Evolutionary conservation across 163 green algal genomes (phyloP).

Genomic region (Chlamydomonas reinhardtii): DNA sequence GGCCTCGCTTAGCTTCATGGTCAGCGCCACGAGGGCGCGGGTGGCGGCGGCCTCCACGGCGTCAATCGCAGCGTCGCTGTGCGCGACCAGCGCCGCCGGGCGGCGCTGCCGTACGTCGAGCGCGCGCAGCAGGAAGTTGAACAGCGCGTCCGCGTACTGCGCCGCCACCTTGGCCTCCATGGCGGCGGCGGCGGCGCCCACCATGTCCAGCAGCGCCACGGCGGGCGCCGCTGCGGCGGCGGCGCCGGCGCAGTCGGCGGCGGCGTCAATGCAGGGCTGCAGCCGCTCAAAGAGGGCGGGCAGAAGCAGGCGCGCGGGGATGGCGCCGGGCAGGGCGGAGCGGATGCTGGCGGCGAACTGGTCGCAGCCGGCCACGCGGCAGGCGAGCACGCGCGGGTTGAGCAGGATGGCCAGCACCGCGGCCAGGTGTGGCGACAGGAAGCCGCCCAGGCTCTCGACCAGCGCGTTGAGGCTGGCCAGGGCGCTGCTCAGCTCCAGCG

Average conservation of each 20-base stretch:
- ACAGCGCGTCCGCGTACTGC: conserved; percentile 76
- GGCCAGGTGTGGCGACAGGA: conserved; percentile 81
- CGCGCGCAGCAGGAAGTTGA: conserved; percentile 78
- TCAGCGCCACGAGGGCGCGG: conserved; percentile 70
- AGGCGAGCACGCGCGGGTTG: conserved; percentile 58
- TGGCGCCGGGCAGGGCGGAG: conserved; percentile 51
- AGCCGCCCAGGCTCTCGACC: conserved; percentile 71
- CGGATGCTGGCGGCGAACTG: conserved; percentile 54
- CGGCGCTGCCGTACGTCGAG: conserved; percentile 80
- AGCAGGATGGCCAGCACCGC: conserved; percentile 77
- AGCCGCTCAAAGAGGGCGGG: conserved; percentile 68
- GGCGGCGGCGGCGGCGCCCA: conserved; percentile 50
- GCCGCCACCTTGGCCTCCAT: conserved; percentile 73
- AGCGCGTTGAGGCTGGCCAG: conserved; percentile 76
- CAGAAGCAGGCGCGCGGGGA: conserved; percentile 82
- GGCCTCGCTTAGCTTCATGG: conserved; percentile 87
- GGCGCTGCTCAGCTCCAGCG: conserved; percentile 71
- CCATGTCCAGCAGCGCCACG: conserved; percentile 71
- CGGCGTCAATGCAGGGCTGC: conserved; percentile 42
- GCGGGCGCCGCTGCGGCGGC: conserved; percentile 19
- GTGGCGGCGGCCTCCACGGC: conserved; percentile 64
- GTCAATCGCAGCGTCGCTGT: conserved; percentile 19
- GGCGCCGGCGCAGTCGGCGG: conserved; percentile 48
- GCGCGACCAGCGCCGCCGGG: conserved; percentile 45
- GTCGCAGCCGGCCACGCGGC: conserved; percentile 43